Evolutionary conservation across 495 filamentous ascomycete genomes (phyloP).

Genomic region (Chlorociboria aeruginascens): DNA sequence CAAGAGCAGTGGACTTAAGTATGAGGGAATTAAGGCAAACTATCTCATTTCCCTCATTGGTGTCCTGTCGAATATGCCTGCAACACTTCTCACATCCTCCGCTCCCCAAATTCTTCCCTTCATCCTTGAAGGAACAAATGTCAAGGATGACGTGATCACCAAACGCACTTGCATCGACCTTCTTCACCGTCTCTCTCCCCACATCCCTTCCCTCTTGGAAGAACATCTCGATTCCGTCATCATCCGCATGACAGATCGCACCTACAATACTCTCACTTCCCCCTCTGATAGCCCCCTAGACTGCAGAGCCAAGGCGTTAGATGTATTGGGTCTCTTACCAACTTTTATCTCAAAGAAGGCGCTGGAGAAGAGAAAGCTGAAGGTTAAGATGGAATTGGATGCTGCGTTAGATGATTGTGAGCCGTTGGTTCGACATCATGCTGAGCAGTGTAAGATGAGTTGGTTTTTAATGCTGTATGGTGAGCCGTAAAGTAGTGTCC

Average conservation of each 20-base stretch:
- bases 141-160: conserved; percentile 4
- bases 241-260: conserved; percentile 11
- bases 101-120: conserved; percentile 2
- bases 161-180: conserved; percentile 8
- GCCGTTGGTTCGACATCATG: conserved; percentile 1
- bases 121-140: conserved; percentile 8
- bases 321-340: conserved; percentile 7
- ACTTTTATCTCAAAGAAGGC: neutral
- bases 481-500: too few species aligned
- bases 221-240: conserved; percentile 13
- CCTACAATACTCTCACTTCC: conserved; percentile 8
- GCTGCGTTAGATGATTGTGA: conserved; percentile 4
- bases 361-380: neutral
- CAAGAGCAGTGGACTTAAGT: neutral
- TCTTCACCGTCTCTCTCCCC: conserved; percentile 1
- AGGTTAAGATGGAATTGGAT: conserved; percentile 5
- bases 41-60: conserved; percentile 15
- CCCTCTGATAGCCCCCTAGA: conserved; percentile 5
- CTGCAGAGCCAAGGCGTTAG: conserved; percentile 10
- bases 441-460: conserved; percentile 2
- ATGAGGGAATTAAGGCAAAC: conserved; percentile 6
- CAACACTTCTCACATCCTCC: neutral
- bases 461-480: neutral
- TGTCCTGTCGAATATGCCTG: conserved; percentile 7
- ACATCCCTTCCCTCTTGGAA: neutral